phyloP scores from a whole-genome alignment of 129 eudicot species.

The Pseudognaphalium luteoalbum region DNA sequence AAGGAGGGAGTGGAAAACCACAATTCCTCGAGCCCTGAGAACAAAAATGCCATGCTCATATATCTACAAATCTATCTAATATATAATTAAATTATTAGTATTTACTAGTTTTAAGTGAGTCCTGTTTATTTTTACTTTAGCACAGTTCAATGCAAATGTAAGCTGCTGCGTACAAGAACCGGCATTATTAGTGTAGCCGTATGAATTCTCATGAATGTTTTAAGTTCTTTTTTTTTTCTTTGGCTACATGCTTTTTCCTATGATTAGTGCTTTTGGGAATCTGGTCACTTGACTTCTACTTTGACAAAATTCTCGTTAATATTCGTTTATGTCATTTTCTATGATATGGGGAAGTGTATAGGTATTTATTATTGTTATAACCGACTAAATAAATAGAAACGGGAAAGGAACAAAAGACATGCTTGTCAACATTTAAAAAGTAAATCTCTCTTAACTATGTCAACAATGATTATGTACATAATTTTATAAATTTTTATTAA shows the following conservation, averaged over 20 bases:
- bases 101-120: conserved; percentile 25
- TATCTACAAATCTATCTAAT: conserved; percentile 17
- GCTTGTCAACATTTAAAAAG: background rate
- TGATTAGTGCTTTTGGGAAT: background rate
- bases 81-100: background rate
- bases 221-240: background rate
- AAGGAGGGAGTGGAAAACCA: conserved; percentile 29
- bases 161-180: conserved; percentile 40
- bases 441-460: no score
- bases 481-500: no score
- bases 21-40: conserved; percentile 41
- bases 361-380: background rate
- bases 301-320: background rate
- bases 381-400: background rate
- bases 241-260: background rate
- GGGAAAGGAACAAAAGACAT: background rate
- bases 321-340: conserved; percentile 7
- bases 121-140: conserved; percentile 13
- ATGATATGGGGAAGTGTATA: background rate
- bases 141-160: conserved; percentile 33
- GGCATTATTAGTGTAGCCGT: conserved; percentile 45
- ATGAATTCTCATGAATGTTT: conserved; percentile 36
- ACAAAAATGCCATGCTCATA: conserved; percentile 23
- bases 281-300: background rate
- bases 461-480: no score